A percentile compares a stretch with the other conserved stretches of the same genome.
phyloP scores from a whole-genome alignment of 140 eudicot genomes.

The Bidens hawaiensis region DNA sequence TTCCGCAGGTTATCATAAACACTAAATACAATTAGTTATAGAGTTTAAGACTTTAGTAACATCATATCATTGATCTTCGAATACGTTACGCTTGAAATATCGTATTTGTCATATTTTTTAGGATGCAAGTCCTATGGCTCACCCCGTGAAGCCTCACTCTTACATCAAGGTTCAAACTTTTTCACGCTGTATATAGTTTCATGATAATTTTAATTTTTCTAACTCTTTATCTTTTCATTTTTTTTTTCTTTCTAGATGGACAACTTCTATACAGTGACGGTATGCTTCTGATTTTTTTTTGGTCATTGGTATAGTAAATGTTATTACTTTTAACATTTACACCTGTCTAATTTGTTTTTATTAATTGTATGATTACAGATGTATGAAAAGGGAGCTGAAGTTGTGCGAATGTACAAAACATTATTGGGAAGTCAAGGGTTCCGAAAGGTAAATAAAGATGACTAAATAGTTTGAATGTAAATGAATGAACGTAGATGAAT shows the following conservation, averaged over 20 bases:
- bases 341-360: neutral
- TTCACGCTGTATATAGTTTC: neutral
- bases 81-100: neutral
- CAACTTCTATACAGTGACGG: conserved; percentile 97
- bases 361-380: conserved; percentile 45
- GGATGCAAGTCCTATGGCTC: conserved; percentile 99
- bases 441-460: conserved; percentile 54
- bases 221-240: neutral
- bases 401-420: conserved; percentile 98
- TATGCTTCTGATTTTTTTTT: conserved; percentile 21
- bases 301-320: neutral
- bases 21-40: neutral
- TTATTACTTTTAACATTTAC: neutral
- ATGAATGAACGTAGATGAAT: too few species aligned
- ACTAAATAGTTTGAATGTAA: neutral
- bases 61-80: neutral
- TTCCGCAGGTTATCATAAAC: conserved; percentile 59
- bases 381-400: conserved; percentile 97
- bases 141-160: conserved; percentile 96
- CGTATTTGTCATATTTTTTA: conserved; percentile 26
- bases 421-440: conserved; percentile 81
- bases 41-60: neutral
- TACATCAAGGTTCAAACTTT: conserved; percentile 68
- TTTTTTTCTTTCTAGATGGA: conserved; percentile 69
- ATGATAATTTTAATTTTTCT: neutral